Evolutionary conservation across 2,329 filamentous ascomycete species (phyloP), one percentile per base, ranked within the genome.

Genomic region (Diplodia scrobiculata): DNA sequence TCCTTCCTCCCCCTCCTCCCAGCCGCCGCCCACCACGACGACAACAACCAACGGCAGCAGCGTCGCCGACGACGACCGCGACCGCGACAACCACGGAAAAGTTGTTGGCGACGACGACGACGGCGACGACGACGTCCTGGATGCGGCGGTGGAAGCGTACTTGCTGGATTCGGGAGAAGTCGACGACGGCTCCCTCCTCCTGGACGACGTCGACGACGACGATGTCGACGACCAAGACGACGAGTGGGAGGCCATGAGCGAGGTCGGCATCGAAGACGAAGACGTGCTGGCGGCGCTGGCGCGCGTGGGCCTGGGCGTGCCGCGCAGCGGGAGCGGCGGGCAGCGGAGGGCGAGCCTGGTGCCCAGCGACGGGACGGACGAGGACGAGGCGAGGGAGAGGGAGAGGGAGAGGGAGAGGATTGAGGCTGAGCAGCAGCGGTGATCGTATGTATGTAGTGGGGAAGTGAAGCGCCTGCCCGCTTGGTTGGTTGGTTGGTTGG

Each of bases 191-290:
- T 1, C 1, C 5, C 25, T 4, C 47, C 25, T 47, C n/a, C 41
- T 19, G 13, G 25, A 45, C 14, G 36, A 25, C 25, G 25, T 25
- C 1, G 25, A 25, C 25, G 25, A 27, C 6, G 50, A 17, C 7
- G 58, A 45, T 17, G 17, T 13, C 21, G 58, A 62, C 5, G 25
- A 62, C 10, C 32, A 62, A 25, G 41, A 19, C 2, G 21, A 25
- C 1, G 21, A 21, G 58, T 17, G 48, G 58, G 58, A 62, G 29
- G n/a, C 34, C n/a, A 25, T 62, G 58, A 62, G 58, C 58, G 58
- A 62, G 58, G 45, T 51, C 27, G 29, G 7, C 3, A 34, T 62
- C 1, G 53, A 45, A 2, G 53, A 58, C 14, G 58, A 36, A 29
- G 41, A 62, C n/a, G 36, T 32, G 10, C 10, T 60, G 55, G 38